phyloP scores from a whole-genome alignment of 2,329 filamentous ascomycete species.

The Cladosporium austrohemisphaericum region DNA sequence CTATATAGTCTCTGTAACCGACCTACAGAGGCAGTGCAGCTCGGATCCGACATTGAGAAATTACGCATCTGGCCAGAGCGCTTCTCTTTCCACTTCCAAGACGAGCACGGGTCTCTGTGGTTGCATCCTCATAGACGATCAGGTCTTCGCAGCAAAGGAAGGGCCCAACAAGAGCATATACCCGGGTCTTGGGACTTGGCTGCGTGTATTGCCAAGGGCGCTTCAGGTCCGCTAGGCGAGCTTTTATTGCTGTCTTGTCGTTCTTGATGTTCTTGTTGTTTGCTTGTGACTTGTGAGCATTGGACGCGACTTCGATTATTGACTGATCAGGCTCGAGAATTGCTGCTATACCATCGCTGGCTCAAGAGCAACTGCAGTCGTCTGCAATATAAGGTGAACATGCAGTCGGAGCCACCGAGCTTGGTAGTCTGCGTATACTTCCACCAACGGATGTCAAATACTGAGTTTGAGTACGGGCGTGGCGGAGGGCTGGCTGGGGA shows the following conservation, averaged over 20 bases:
- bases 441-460: conserved; percentile 8
- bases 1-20: neutral
- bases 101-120: conserved; percentile 1
- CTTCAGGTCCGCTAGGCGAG: conserved; percentile 2
- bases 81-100: neutral
- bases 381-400: no score
- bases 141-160: neutral
- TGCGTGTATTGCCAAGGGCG: conserved; percentile 6
- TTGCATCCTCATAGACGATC: conserved; percentile 5
- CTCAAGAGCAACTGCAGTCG: no score
- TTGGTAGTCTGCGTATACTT: neutral
- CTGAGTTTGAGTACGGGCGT: conserved; percentile 3
- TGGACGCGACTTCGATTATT: neutral
- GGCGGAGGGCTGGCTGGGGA: no score
- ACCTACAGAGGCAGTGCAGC: neutral
- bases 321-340: no score
- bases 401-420: neutral
- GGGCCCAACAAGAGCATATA: conserved; percentile 6
- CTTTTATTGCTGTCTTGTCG: conserved; percentile 7
- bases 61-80: neutral
- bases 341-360: no score
- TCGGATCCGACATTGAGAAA: conserved; percentile 1
- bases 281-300: neutral
- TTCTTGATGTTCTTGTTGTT: neutral
- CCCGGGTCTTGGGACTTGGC: conserved; percentile 10